Evolutionary conservation across 2,329 filamentous ascomycete species (phyloP), one percentile per base, ranked within the genome.

Genomic region (Ceratocystis alfenasii): DNA sequence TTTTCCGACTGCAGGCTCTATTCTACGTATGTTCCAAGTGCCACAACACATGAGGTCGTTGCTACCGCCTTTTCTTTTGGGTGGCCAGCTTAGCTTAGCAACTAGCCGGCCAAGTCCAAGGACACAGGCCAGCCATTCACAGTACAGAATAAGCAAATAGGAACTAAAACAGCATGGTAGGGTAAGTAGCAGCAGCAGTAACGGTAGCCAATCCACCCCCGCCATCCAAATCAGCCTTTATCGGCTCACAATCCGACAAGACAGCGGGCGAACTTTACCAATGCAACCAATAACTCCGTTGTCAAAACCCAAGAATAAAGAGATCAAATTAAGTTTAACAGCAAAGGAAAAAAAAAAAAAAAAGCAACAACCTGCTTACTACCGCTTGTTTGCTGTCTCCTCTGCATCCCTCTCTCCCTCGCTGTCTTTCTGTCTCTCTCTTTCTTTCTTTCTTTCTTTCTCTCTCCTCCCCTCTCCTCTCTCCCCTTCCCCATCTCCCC

Each of bases 241-340:
- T 22, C 25, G 25, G 28, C 28, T 59, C 48, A 28, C 7, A 33
- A 59, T 59, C 28, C 53, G 28, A 59, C 53, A 30, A 20, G 53
- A 59, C 53, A 59, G 53, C 53, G 53, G 53, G 53, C 53, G 28
- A 59, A 59, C 28, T 17, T 59, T 59, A 59, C 53, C 53, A 30
- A 59, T 59, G 25, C 53, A 36, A 22, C 25, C 53, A 28, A 57
- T 22, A 17, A 22, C 53, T 22, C 53, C 53, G 53, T 30, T 57
- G 53, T 57, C 53, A 57, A 57, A 57, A 33, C 8, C 33, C 8
- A 57, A 33, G 30, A 57, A 57, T 30, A 28, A 28, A 8, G 25
- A 33, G 12, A 36, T 10, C 8, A 36, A 36, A 36, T 36, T 12
- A 36, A 36, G 33, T 36, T 36, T 36, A 36, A 10, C 5, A 12